A percentile compares a stretch with the other conserved stretches of the same genome.
phyloP scores from a whole-genome alignment of 805 yeast genomes.

The Suhomyces sp. region DNA sequence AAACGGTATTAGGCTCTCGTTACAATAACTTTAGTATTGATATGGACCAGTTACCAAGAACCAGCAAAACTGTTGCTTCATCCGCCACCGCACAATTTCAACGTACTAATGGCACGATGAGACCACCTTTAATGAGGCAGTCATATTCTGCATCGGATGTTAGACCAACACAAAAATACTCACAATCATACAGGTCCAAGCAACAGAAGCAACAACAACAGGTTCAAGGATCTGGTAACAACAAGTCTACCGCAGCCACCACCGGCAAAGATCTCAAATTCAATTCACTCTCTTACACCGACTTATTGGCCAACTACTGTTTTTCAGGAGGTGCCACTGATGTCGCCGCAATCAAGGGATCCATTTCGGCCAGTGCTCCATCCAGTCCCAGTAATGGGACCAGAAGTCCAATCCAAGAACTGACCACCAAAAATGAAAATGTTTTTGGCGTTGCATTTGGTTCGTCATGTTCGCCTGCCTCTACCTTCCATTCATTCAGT shows the following conservation, averaged over 20 bases:
- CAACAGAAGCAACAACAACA: conserved; percentile 3
- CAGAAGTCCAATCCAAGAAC: too few species aligned
- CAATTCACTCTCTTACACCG: conserved; percentile 30
- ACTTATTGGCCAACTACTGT: conserved; percentile 36
- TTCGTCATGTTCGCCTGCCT: conserved; percentile 25
- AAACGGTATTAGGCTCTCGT: conserved; percentile 16
- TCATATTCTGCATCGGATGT: conserved; percentile 22
- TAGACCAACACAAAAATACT: conserved; percentile 21
- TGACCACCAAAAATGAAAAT: conserved; percentile 1
- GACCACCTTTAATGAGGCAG: conserved; percentile 19
- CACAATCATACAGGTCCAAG: conserved; percentile 27
- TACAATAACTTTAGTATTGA: conserved; percentile 18
- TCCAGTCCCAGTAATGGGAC: conserved; percentile 4
- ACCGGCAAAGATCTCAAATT: conserved; percentile 15
- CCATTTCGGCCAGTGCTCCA: conserved; percentile 2
- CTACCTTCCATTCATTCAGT: conserved; percentile 34
- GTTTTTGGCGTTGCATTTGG: conserved; percentile 11
- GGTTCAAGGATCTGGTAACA: not conserved
- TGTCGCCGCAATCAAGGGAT: not conserved
- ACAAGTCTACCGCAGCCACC: conserved; percentile 1
- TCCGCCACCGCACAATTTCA: conserved; percentile 2
- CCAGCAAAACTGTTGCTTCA: conserved; percentile 2
- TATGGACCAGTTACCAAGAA: conserved; percentile 10
- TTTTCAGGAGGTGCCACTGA: conserved; percentile 27
- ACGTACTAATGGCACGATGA: conserved; percentile 2